phyloP scores from a whole-genome alignment of 257 asterid genomes.

The Jasminum sambac region DNA sequence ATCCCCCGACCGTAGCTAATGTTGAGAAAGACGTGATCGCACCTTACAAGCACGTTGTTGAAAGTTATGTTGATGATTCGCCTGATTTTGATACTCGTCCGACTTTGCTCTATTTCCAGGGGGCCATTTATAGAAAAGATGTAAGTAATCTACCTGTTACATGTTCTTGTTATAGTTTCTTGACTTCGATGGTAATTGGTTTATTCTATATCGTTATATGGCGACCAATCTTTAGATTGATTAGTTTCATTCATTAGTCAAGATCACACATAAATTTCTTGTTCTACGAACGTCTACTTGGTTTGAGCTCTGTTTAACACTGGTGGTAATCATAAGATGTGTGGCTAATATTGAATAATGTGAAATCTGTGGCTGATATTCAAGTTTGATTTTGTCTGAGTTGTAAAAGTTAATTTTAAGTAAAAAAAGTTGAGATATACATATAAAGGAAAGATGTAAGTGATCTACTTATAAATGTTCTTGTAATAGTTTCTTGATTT shows the following conservation, averaged over 20 bases:
- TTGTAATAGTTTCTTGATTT: too few relatives aligned
- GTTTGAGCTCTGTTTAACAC: background rate
- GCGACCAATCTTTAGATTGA: background rate
- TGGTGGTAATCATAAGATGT: background rate
- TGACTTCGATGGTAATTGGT: background rate
- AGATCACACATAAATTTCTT: background rate
- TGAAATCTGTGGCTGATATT: too few relatives aligned
- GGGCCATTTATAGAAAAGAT: constrained; percentile 92
- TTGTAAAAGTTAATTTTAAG: too few relatives aligned
- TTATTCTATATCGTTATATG: background rate
- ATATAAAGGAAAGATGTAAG: too few relatives aligned
- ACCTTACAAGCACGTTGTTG: constrained; percentile 76
- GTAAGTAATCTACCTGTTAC: constrained; percentile 45
- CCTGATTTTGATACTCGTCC: constrained; percentile 69
- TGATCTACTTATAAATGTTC: too few relatives aligned
- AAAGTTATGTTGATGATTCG: constrained; percentile 53
- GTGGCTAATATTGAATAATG: too few relatives aligned
- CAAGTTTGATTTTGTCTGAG: too few relatives aligned
- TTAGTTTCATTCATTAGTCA: background rate
- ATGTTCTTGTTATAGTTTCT: constrained; percentile 2
- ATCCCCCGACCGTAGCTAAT: constrained; percentile 82
- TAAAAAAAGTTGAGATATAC: too few relatives aligned
- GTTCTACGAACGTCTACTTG: background rate
- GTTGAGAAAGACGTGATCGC: constrained; percentile 88
- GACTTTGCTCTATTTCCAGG: constrained; percentile 85